Evolutionary conservation across 257 asterid species (phyloP), one percentile per base, ranked within the genome.

Genomic region (Mitragyna speciosa): DNA sequence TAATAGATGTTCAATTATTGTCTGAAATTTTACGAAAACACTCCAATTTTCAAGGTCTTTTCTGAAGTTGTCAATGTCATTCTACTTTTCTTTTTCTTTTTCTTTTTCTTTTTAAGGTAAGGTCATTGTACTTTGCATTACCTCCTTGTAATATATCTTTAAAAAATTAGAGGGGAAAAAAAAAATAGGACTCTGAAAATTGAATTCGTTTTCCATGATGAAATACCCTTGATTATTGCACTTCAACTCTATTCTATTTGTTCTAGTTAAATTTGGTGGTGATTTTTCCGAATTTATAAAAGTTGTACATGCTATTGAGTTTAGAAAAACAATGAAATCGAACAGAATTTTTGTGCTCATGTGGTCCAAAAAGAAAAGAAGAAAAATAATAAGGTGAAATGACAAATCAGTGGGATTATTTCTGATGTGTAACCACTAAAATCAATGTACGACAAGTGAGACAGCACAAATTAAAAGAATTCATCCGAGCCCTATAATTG

Each of bases 381-480:
- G 31, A 41, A 22, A 65, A 36, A 36, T 36, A 36, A 36, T 20
- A 17, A 65, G 61, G 73, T 77, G 81, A 67, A 67, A 68, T 77
- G 69, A 61, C 65, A 30, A 67, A 12, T 51, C 43, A 43, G 51
- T 24, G 80, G 33, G 80, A 77, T 59, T 49, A 28, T 19, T 30
- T 33, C 19, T 45, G 7, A 0, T 36, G 22, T 77, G 73, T 39
- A 75, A 59, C 12, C 33, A 70, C 71, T 6, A 61, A 59, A 75
- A 59, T 43, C 43, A 76, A 66, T n/a, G 52, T 41, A n/a, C 45
- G 33, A 75, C 79, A 75, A 75, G 33, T 59, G 67, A 76, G 72
- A 59, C 59, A 61, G 72, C 79, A 76, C 72, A 76, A 76, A 66
- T 66, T 14, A 70, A 77, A 31, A 49, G 52, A 77, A 48, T 77